Conservation (phyloP, 768 basidiomycete genomes). For the Dacryopinax primogenitus region DNA sequence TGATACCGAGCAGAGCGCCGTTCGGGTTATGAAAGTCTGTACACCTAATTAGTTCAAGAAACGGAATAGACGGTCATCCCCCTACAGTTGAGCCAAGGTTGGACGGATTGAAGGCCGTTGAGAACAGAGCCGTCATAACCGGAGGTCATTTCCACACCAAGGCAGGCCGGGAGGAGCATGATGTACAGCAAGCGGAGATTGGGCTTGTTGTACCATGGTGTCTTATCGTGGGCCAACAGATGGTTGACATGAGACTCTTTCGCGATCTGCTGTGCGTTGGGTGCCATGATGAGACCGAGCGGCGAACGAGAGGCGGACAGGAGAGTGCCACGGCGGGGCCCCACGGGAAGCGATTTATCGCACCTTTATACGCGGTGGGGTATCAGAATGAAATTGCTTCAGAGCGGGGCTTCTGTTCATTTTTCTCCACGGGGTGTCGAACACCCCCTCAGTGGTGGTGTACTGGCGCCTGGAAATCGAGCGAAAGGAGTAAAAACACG, state of each 20-base stretch:
- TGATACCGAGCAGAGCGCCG: slow-evolving; percentile 42
- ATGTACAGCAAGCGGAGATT: slow-evolving; percentile 46
- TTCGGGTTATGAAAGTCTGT: slow-evolving; percentile 45
- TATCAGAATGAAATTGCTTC: not conserved
- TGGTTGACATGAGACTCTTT: slow-evolving; percentile 13
- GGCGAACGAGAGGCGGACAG: not conserved
- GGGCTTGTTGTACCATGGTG: slow-evolving; percentile 50
- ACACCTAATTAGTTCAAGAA: not conserved
- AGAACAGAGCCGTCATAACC: slow-evolving; percentile 30
- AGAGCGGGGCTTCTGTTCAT: not conserved
- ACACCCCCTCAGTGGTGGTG: not conserved
- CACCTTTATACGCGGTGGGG: not conserved
- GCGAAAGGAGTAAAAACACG: not conserved
- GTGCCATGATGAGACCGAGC: not conserved
- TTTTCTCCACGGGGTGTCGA: not conserved
- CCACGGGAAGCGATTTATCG: not conserved
- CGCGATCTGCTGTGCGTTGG: slow-evolving; percentile 5
- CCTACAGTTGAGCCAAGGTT: slow-evolving; percentile 1
- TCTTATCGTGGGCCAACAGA: slow-evolving; percentile 37
- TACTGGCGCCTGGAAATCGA: not conserved
- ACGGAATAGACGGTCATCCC: not conserved
- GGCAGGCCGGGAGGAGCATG: slow-evolving; percentile 45
- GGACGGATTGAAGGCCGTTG: slow-evolving; percentile 12
- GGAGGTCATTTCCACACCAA: slow-evolving; percentile 51
- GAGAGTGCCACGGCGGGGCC: slow-evolving; percentile 3